Conservation (phyloP, 2,329 filamentous ascomycete genomes). For the Colletotrichum sp. region DNA sequence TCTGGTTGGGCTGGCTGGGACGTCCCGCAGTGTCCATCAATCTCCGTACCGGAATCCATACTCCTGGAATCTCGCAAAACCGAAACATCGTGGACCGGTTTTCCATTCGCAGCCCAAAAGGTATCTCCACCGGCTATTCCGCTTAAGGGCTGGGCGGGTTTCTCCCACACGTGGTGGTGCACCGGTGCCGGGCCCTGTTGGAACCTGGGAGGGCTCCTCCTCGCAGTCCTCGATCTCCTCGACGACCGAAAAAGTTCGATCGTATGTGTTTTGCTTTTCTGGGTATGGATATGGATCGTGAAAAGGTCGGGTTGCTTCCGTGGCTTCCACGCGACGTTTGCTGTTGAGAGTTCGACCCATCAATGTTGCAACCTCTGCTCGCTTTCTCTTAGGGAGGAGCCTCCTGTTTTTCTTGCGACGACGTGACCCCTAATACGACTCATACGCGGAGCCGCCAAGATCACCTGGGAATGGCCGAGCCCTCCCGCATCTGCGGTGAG, state of each 20-base stretch:
- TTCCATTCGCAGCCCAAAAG: not conserved
- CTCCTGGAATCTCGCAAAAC: constrained; percentile 13
- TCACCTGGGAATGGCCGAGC: not conserved
- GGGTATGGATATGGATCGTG: too few species aligned
- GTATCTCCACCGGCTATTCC: not conserved
- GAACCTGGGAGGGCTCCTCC: not conserved
- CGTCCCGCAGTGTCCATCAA: not conserved
- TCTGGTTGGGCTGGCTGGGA: not conserved
- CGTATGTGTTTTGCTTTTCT: not conserved
- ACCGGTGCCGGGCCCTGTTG: not conserved
- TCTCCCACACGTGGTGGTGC: not conserved
- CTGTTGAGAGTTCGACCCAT: not conserved
- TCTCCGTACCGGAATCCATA: not conserved
- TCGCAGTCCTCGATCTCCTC: not conserved
- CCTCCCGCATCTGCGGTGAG: not conserved
- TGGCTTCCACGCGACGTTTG: not conserved
- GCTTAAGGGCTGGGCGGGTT: not conserved
- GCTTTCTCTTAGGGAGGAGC: not conserved
- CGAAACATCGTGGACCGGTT: not conserved
- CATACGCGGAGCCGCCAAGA: not conserved
- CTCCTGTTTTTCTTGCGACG: not conserved
- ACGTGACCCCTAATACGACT: not conserved
- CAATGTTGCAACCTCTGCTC: not conserved
- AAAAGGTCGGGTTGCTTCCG: not conserved
- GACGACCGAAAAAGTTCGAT: not conserved